phyloP scores from a whole-genome alignment of 768 basidiomycete genomes.

The Podaxis sp. region DNA sequence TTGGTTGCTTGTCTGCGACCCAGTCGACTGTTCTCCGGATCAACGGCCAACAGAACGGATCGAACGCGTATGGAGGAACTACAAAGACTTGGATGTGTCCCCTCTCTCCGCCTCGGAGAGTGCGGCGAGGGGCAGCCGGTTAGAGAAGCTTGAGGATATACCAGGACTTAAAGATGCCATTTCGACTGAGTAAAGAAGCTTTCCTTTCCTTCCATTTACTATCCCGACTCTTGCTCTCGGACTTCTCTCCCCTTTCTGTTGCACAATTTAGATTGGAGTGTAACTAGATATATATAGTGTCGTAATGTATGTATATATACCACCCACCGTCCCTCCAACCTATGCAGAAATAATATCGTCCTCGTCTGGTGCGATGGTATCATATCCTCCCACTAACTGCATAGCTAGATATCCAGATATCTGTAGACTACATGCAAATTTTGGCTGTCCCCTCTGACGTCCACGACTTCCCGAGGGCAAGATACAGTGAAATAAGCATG shows the following conservation, averaged over 20 bases:
- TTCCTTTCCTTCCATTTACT: not conserved
- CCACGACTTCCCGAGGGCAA: conserved; percentile 81
- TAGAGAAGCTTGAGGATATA: conserved; percentile 60
- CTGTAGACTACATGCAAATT: conserved; percentile 51
- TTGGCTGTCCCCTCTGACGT: conserved; percentile 66
- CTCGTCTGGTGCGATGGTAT: not conserved
- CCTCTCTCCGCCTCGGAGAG: conserved; percentile 75
- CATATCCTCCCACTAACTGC: not conserved
- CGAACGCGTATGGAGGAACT: conserved; percentile 66
- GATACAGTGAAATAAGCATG: conserved; percentile 72
- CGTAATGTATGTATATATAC: conserved; percentile 14
- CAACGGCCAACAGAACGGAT: conserved; percentile 56
- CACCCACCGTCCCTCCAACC: not conserved
- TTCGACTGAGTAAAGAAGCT: not conserved
- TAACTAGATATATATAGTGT: conserved; percentile 10
- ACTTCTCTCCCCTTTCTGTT: not conserved
- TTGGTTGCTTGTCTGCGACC: conserved; percentile 84
- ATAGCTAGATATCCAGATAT: not conserved
- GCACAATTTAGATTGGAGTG: not conserved
- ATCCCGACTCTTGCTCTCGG: not conserved
- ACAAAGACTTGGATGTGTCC: conserved; percentile 62
- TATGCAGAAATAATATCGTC: not conserved
- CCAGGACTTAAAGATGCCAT: conserved; percentile 49
- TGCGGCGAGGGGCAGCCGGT: conserved; percentile 56
- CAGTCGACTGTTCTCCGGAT: conserved; percentile 40